Evolutionary conservation across 192 early-diverging fungal species (phyloP).

Genomic region (Diversispora eburnea): DNA sequence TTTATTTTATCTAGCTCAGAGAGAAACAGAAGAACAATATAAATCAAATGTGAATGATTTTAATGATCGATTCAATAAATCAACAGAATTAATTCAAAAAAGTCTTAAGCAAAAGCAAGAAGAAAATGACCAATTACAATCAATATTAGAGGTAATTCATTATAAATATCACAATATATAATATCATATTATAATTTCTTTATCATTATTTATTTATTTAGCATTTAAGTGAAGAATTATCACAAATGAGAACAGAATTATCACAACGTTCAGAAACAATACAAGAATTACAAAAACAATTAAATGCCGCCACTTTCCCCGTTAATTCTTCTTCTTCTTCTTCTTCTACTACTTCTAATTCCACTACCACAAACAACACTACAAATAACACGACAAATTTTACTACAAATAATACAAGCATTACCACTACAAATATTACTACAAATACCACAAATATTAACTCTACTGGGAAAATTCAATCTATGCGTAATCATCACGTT

Average conservation of each 20-base stretch:
- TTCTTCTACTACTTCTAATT: no score
- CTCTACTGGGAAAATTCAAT: background rate
- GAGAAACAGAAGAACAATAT: conserved; percentile 28
- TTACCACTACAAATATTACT: no score
- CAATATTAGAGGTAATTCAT: conserved; percentile 33
- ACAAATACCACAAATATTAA: no score
- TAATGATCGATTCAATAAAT: conserved; percentile 35
- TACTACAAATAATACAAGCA: no score
- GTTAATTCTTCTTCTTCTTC: no score
- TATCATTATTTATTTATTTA: background rate
- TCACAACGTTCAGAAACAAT: background rate
- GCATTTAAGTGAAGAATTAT: conserved; percentile 18
- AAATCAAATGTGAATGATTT: conserved; percentile 23
- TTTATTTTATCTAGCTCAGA: conserved; percentile 24
- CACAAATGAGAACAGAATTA: conserved; percentile 7
- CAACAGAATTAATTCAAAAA: conserved; percentile 38
- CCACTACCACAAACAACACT: no score
- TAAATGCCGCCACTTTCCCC: background rate
- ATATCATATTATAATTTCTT: background rate
- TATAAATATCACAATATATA: background rate
- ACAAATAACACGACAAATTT: no score
- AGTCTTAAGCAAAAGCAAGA: conserved; percentile 43
- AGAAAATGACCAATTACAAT: conserved; percentile 44
- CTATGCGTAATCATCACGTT: no score
- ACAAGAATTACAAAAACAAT: conserved; percentile 16